Evolutionary conservation across 176 grass and related monocot species (phyloP), one percentile per base, ranked within the genome.

Genomic region (Cocos nucifera): DNA sequence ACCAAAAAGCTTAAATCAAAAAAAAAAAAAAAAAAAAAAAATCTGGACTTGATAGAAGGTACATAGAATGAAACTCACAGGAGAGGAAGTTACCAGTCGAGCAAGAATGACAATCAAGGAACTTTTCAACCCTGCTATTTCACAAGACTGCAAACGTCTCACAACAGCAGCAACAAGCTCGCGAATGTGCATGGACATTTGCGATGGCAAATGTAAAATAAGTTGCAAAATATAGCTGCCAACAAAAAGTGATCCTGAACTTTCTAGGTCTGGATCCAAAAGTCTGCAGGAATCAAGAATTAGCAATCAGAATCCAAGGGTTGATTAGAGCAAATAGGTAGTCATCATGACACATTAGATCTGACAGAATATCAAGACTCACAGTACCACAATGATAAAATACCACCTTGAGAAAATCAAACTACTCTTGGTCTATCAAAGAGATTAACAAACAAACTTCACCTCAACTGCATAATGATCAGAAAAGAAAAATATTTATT

Each of bases 101-200:
- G 92, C 84, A 67, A 97, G 83, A 75, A 91, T 97, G 69, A 97
- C 77, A 85, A 97, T 79, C 66, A 97, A 67, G 9, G 92, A 91
- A 72, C 84, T 76, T 70, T 91, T 91, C 69, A 97, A 74, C 59
- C 78, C 83, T 54, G 79, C 54, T 52, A 97, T 88, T 85, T 81
- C 72, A 63, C 87, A 82, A 22, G 84, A 88, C 67, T 91, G 87
- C 80, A 97, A 79, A 50, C 92, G 86, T 56, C 83, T 85, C 52
- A 91, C 87, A 67, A 91, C 76, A 75, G 92, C 87, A 85, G 73
- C 83, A 49, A 88, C 69, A 15, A 97, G 83, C 53, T 91, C 87
- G 5, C 58, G 84, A 73, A 88, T 78, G 66, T 97, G 75, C 22
- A 80, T 73, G 67, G 92, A 97, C 56, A 97, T 54, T 55, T 97